phyloP scores from a whole-genome alignment of 306 rosid genomes.

The Cucumis hystrix region DNA sequence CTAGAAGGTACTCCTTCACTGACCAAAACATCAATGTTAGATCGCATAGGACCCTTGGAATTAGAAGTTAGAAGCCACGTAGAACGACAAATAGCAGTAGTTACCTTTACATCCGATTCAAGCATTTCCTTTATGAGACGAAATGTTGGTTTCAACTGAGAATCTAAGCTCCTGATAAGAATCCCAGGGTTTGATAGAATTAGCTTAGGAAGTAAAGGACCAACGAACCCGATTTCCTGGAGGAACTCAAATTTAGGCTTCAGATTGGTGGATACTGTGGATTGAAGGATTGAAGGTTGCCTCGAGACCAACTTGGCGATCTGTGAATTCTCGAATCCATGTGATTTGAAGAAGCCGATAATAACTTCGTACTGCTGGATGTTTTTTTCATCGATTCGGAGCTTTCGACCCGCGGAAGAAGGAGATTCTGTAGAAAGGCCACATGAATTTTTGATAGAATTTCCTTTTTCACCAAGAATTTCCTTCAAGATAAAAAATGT shows the following conservation, averaged over 20 bases:
- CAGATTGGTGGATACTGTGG: not conserved
- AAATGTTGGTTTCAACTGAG: too few species aligned
- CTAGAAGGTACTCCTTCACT: conserved; percentile 2
- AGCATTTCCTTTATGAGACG: not conserved
- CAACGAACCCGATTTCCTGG: not conserved
- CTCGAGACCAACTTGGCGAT: too few species aligned
- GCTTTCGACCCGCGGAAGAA: too few species aligned
- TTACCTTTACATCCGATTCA: not conserved
- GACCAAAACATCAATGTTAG: conserved; percentile 5
- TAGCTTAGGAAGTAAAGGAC: not conserved
- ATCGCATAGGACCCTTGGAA: not conserved
- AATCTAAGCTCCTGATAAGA: not conserved
- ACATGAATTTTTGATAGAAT: not conserved
- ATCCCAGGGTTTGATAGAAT: not conserved
- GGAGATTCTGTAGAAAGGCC: too few species aligned
- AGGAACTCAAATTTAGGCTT: conserved; percentile 2
- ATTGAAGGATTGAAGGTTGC: too few species aligned
- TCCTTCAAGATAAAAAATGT: not conserved
- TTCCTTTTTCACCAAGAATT: too few species aligned
- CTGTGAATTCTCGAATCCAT: too few species aligned
- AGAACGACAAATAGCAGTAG: not conserved
- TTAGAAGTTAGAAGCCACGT: conserved; percentile 2
- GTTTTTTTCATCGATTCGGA: too few species aligned
- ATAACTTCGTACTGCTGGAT: too few species aligned
- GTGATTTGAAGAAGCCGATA: too few species aligned